Percentiles rank a stretch among this genome's conserved stretches.
phyloP scores from a whole-genome alignment of 2,329 filamentous ascomycete species.

The Magnaporthales sp. region DNA sequence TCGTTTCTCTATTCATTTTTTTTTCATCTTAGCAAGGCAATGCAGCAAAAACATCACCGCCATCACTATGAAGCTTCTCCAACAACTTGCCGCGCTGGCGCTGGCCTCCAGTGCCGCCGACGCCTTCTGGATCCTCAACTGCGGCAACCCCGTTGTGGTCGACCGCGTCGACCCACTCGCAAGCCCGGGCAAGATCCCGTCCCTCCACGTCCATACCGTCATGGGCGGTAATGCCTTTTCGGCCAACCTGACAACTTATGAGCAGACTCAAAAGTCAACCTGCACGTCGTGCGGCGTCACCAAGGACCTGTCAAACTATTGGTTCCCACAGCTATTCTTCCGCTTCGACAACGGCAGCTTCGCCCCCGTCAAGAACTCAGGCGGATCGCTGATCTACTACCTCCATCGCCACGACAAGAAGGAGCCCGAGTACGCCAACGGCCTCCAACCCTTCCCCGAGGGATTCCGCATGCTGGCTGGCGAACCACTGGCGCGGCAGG shows the following conservation, averaged over 20 bases:
- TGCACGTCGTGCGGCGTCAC: conserved; percentile 29
- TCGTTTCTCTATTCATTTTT: background rate
- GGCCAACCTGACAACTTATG: conserved; percentile 14
- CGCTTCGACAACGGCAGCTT: conserved; percentile 3
- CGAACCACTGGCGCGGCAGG: background rate
- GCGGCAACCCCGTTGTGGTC: conserved; percentile 6
- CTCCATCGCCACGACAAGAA: conserved; percentile 1
- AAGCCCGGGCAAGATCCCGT: conserved; percentile 2
- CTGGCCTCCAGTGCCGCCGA: background rate
- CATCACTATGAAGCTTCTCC: background rate
- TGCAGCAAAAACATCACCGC: background rate
- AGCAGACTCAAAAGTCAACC: conserved; percentile 18
- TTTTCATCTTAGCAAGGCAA: background rate
- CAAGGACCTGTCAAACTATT: conserved; percentile 28
- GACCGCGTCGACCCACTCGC: conserved; percentile 7
- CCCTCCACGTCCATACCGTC: conserved; percentile 7
- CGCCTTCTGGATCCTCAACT: conserved; percentile 5
- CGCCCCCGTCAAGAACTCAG: conserved; percentile 9
- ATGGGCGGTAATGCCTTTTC: conserved; percentile 16
- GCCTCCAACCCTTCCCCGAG: background rate
- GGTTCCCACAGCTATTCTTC: conserved; percentile 10
- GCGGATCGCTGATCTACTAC: conserved; percentile 6
- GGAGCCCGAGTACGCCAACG: background rate
- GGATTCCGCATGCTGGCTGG: conserved; percentile 7
- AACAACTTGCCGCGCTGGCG: background rate